These are phyloP conservation scores for Hypericum perforatum DNA, from an alignment of 345 rosid species.

Conservation along the genomic window DNA sequence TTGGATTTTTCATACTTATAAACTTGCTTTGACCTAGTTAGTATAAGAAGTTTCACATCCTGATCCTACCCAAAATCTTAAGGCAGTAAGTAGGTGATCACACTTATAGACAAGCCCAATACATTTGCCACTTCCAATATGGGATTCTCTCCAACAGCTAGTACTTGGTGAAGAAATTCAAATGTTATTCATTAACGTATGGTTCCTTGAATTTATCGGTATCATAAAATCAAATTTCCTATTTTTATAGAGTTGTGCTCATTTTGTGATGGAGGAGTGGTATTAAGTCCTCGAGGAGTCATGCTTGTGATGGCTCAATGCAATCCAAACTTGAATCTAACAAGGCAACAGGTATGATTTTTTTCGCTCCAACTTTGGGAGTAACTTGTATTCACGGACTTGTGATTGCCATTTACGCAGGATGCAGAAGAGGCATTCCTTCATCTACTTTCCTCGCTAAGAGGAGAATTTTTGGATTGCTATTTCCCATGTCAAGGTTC, in stretches of 20 bases:
- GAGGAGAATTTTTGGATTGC: constrained; percentile 53
- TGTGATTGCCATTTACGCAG: constrained; percentile 25
- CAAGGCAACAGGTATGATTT: constrained; percentile 63
- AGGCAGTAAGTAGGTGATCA: too few relatives aligned
- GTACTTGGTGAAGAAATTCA: too few relatives aligned
- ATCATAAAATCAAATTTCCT: not conserved
- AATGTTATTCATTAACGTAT: not conserved
- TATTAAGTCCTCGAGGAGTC: constrained; percentile 52
- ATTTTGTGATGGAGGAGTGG: constrained; percentile 29
- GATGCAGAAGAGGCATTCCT: constrained; percentile 92
- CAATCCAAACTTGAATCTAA: constrained; percentile 52
- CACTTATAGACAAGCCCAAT: too few relatives aligned
- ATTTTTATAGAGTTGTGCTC: constrained; percentile 36
- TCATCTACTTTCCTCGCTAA: constrained; percentile 64
- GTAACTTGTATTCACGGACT: constrained; percentile 10
- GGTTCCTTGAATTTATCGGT: not conserved
- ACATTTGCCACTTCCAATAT: too few relatives aligned
- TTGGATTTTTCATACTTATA: too few relatives aligned
- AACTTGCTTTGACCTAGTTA: too few relatives aligned
- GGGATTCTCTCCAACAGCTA: too few relatives aligned
- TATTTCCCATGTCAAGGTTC: constrained; percentile 38
- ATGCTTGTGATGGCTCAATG: constrained; percentile 59
- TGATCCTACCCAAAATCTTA: too few relatives aligned
- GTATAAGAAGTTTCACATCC: too few relatives aligned
- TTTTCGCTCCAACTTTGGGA: constrained; percentile 5